Base-by-base conservation (phyloP, 2,329 filamentous ascomycete genomes). In the Fusarium mundagurra region DNA sequence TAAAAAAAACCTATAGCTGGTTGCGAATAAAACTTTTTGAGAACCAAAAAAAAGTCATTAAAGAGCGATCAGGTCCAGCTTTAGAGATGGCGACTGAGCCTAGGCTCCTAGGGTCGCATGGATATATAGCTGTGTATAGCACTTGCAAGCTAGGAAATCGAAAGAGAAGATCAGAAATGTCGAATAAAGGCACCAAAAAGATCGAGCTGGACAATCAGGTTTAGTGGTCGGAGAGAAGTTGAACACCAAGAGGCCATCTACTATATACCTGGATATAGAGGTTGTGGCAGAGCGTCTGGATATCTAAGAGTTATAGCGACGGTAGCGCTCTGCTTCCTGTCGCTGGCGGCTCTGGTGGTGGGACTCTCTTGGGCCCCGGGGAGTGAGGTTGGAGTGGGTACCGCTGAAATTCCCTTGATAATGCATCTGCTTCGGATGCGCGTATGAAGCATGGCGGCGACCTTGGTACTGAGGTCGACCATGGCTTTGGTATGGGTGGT, bases 291-390 rank as follows among this genome's bases (percentile, higher is more conserved):
- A 34, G 24, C 20, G 20, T 41, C 24, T 31, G 14, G 24, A 29
- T 17, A n/a, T 29, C 33, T 27, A 45, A 22, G 27, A 44, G 33
- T 66, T 71, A 43, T 66, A 66, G 39, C 53, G 60, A 41, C 29
- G n/a, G 36, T 71, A 70, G 24, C 60, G 53, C 36, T 48, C 60
- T n/a, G 61, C 47, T 24, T 70, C 66, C 24, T 18, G 20, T 29
- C 50, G 65, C 48, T 72, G 48, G 54, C 44, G 55, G 13, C 20
- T 47, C 45, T 69, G 44, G 43, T 69, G 57, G 10, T 60, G 34
- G 20, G 59, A 47, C 29, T 72, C 63, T 18, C 39, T 18, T 8
- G n/a, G 20, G 51, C 43, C 43, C 27, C 17, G 27, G 17, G 48
- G n/a, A 48, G 38, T 45, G n/a, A 59, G 50, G 44, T 31, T 39